Evolutionary conservation across 2,329 filamentous ascomycete genomes (phyloP), one percentile per base, ranked within the genome.

Genomic region (Myriosclerotinia curreyana): DNA sequence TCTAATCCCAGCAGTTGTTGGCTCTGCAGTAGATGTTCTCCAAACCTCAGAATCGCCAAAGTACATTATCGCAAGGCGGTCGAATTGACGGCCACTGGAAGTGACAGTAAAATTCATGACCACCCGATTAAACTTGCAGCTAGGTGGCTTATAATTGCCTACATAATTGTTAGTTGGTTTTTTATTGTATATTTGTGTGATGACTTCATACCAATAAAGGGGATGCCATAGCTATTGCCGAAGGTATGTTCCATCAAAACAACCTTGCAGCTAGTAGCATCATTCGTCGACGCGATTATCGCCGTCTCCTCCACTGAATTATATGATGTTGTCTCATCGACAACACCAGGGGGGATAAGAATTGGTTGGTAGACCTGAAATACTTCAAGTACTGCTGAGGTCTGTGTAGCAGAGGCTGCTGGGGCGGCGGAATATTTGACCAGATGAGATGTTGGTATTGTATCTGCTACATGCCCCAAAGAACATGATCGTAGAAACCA

Each of bases 1-100:
- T 52, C 82, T 78, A 67, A 95, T 92, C 8, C 90, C 91, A 28
- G 81, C 81, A 5, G 77, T 69, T 0, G 86, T 91, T 1, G 91
- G 90, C 76, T 96, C 89, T 5, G 91, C 89, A 0, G 91, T 96
- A 6, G 90, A 92, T 2, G 90, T 93, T 31, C 91, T 82, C 80
- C 89, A 95, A n/a, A 96, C 82, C 74, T 96, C 91, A 12, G 84
- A 86, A 74, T 94, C 89, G 49, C 85, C 86, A 46, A 95, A 79
- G 71, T 88, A 95, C 82, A 95, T 87, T 40, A 88, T 75, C 5
- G 86, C 91, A 11, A 94, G 80, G 48, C 91, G 83, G 74, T 96
- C 91, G 75, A 84, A 93, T 70, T 96, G 91, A 3, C 84, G 82
- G 0, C 91, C 91, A 66, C 80, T 78, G 12, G 88, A 90, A 0